Conservation (phyloP, 1,284 basidiomycete species). For the Ceratobasidium sp. region DNA sequence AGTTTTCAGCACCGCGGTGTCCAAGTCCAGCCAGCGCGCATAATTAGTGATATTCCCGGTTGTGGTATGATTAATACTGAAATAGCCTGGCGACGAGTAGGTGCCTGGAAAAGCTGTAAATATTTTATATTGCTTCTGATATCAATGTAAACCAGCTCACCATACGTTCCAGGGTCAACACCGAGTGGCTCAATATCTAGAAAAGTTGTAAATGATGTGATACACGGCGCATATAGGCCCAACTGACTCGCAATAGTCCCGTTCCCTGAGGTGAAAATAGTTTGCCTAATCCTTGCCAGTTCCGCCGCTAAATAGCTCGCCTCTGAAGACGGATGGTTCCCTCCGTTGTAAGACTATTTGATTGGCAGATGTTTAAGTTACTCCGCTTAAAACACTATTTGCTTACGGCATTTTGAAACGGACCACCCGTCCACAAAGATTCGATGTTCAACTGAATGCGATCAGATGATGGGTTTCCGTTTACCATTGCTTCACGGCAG, state of each 20-base stretch:
- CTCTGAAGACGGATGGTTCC: constrained; percentile 70
- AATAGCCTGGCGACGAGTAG: constrained; percentile 74
- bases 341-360: constrained; percentile 76
- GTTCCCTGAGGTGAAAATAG: constrained; percentile 70
- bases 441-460: constrained; percentile 78
- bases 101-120: constrained; percentile 65
- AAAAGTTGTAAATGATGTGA: no score
- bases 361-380: constrained; percentile 33
- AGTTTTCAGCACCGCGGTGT: constrained; percentile 69
- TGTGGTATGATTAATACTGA: constrained; percentile 65
- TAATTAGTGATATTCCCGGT: constrained; percentile 63
- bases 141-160: constrained; percentile 57
- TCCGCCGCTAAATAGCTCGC: constrained; percentile 63
- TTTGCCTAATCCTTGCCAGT: constrained; percentile 69
- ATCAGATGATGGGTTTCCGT: constrained; percentile 73
- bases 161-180: constrained; percentile 72
- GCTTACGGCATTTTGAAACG: constrained; percentile 73
- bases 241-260: constrained; percentile 72
- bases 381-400: constrained; percentile 19
- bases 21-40: constrained; percentile 77
- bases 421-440: constrained; percentile 81
- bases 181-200: constrained; percentile 70
- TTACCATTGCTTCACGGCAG: constrained; percentile 68
- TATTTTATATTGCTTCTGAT: constrained; percentile 13
- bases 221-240: no score